These are phyloP conservation scores for Monilinia laxa DNA, from an alignment of 2,329 filamentous ascomycete species.

Conservation along the genomic window DNA sequence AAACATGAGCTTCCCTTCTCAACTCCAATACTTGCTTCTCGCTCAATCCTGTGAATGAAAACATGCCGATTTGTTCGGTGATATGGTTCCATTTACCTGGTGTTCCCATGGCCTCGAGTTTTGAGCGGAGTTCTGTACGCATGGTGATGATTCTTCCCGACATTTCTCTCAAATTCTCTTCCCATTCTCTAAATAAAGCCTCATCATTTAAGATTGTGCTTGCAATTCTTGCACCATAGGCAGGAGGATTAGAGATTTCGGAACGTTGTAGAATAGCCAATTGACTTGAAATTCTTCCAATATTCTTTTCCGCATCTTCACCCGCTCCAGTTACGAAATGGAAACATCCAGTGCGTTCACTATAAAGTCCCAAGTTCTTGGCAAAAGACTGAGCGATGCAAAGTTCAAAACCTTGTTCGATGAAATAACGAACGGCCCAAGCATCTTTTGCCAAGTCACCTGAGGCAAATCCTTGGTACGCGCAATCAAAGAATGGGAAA, in stretches of 20 bases:
- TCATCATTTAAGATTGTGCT: conserved; percentile 80
- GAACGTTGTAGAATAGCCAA: conserved; percentile 92
- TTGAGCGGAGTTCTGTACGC: conserved; percentile 73
- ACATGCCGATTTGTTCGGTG: conserved; percentile 99
- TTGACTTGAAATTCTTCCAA: conserved; percentile 74
- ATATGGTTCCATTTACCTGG: conserved; percentile 96
- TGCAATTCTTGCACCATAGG: conserved; percentile 90
- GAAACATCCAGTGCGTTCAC: conserved; percentile 93
- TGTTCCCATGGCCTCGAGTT: conserved; percentile 81
- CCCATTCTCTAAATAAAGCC: conserved; percentile 80
- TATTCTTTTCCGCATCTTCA: conserved; percentile 60
- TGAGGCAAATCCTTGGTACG: conserved; percentile 97
- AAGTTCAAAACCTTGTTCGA: conserved; percentile 87
- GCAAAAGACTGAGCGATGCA: conserved; percentile 91
- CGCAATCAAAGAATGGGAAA: conserved; percentile 98
- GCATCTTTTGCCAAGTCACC: conserved; percentile 83
- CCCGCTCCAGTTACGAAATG: conserved; percentile 81
- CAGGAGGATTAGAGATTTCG: conserved; percentile 95
- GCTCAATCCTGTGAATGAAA: conserved; percentile 82
- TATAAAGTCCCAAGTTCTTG: conserved; percentile 97
- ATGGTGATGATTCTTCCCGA: conserved; percentile 92
- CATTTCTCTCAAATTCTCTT: conserved; percentile 89
- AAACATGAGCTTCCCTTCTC: conserved; percentile 70
- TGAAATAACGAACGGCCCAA: conserved; percentile 90
- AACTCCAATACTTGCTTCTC: conserved; percentile 73